Evolutionary conservation across 805 yeast species (phyloP), one percentile per base, ranked within the genome.

Genomic region (Soucietia sequanensis): DNA sequence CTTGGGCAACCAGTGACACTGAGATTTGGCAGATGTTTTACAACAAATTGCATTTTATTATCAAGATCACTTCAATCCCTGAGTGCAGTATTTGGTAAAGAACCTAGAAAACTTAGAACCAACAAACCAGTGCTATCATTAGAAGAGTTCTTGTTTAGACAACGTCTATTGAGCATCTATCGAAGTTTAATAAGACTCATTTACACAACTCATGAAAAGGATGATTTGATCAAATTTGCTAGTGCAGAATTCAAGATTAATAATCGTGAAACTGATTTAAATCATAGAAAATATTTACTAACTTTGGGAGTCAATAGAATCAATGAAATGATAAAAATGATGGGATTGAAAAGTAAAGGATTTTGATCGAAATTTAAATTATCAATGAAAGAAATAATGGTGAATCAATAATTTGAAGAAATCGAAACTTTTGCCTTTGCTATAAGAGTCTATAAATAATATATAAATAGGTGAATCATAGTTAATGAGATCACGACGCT

Each of bases 61-160:
- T n/a, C n/a, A n/a, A n/a, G n/a, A n/a, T n/a, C n/a, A n/a, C n/a
- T n/a, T n/a, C n/a, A n/a, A n/a, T n/a, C n/a, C n/a, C n/a, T n/a
- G n/a, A n/a, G n/a, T n/a, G n/a, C n/a, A n/a, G n/a, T n/a, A n/a
- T n/a, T n/a, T n/a, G n/a, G n/a, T n/a, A n/a, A n/a, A n/a, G n/a
- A n/a, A n/a, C n/a, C n/a, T n/a, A n/a, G n/a, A n/a, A 18, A 23
- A 11, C 14, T 17, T 14, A 13, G 23, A 5, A 28, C 15, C 19
- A 26, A 23, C 13, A 22, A 16, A 8, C 26, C 18, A 17, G 39
- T 54, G 1, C 34, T 62, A 14, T 48, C 67, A 5, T 45, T 68
- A 4, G 71, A 68, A 27, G 72, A 68, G 37, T 68, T 68, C 37
- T 33, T 68, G 22, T 66, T 68, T 34, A 54, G 71, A 12, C 60